Conservation (phyloP, 345 rosid genomes). For the Mangifera indica region DNA sequence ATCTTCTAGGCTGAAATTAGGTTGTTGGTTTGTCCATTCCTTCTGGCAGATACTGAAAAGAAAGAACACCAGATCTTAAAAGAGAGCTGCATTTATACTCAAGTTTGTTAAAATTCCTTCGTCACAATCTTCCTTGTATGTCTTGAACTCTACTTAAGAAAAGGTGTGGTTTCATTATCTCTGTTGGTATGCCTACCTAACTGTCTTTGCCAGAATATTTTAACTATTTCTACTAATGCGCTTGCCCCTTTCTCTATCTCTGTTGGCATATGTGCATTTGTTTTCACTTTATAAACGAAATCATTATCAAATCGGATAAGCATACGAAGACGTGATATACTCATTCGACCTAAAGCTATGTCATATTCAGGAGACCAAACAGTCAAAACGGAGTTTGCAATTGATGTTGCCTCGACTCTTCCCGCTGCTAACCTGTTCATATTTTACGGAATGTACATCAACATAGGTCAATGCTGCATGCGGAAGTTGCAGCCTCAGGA, state of each 20-base stretch:
- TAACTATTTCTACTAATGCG: constrained; percentile 7
- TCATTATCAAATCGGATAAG: too few species aligned
- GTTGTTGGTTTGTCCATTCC: constrained; percentile 20
- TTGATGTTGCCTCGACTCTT: neutral
- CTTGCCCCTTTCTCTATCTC: too few species aligned
- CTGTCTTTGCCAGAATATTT: constrained; percentile 4
- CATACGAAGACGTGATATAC: too few species aligned
- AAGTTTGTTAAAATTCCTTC: constrained; percentile 21
- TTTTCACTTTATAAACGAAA: too few species aligned
- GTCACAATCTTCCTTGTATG: constrained; percentile 24
- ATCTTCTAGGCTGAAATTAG: constrained; percentile 21
- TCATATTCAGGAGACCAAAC: too few species aligned
- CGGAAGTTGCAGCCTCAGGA: neutral
- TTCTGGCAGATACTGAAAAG: constrained; percentile 13
- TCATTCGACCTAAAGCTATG: too few species aligned
- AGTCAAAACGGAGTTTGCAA: too few species aligned
- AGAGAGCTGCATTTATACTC: constrained; percentile 16
- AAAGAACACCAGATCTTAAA: constrained; percentile 10
- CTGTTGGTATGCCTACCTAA: constrained; percentile 22
- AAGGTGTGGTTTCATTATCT: constrained; percentile 37
- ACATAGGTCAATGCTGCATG: neutral
- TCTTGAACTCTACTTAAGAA: constrained; percentile 27
- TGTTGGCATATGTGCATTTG: too few species aligned
- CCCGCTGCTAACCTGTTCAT: neutral
- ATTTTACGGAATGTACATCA: neutral